A percentile compares a stretch with the other conserved stretches of the same genome.
Evolutionary conservation across 1,284 basidiomycete genomes (phyloP).

Genomic region (Thecaphora frezii): DNA sequence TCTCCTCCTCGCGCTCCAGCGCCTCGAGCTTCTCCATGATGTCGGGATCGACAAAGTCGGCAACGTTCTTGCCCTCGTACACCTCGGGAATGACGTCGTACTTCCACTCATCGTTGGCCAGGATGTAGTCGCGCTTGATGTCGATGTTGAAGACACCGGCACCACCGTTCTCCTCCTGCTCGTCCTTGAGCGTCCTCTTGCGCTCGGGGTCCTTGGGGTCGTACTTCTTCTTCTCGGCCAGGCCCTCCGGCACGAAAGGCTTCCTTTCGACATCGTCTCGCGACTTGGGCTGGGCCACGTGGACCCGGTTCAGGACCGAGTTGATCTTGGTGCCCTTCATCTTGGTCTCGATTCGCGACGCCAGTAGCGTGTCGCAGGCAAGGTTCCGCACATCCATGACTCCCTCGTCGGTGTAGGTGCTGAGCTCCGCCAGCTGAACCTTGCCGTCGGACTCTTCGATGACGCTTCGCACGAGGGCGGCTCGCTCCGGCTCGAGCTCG

Average conservation of each 20-base stretch:
- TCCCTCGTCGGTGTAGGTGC: conserved; percentile 58
- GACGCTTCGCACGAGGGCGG: conserved; percentile 46
- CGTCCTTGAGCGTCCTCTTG: conserved; percentile 50
- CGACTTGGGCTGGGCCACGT: conserved; percentile 53
- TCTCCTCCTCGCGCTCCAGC: conserved; percentile 94
- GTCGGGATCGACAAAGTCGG: conserved; percentile 99
- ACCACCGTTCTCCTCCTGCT: conserved; percentile 56
- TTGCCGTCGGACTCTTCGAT: conserved; percentile 50
- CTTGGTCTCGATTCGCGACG: conserved; percentile 54
- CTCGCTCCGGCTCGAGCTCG: conserved; percentile 49
- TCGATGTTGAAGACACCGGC: conserved; percentile 58
- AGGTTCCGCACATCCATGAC: conserved; percentile 55
- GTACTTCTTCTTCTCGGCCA: conserved; percentile 50
- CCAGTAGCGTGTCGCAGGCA: conserved; percentile 55
- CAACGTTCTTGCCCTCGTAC: conserved; percentile 96
- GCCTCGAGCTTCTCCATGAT: conserved; percentile 95
- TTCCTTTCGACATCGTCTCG: conserved; percentile 52
- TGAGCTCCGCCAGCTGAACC: conserved; percentile 52
- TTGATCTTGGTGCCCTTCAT: conserved; percentile 54
- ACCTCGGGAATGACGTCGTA: conserved; percentile 93
- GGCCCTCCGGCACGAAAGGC: conserved; percentile 48
- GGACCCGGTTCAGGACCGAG: conserved; percentile 54
- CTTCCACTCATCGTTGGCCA: conserved; percentile 92
- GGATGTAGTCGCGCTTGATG: conserved; percentile 76
- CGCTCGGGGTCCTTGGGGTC: conserved; percentile 50